phyloP scores from a whole-genome alignment of 495 filamentous ascomycete genomes.

The Penicillium malachiteum region DNA sequence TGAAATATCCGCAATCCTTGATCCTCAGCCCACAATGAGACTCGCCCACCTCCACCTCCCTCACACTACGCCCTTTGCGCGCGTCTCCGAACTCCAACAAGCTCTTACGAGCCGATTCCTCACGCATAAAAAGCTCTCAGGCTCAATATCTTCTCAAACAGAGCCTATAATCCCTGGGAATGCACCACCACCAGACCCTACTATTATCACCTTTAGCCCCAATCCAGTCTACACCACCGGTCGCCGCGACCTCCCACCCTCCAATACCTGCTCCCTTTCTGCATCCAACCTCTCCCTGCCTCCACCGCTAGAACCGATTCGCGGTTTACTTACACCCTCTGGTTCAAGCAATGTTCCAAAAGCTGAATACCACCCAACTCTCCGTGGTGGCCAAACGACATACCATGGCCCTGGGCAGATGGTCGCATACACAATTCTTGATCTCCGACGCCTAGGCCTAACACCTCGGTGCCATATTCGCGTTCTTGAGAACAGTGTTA shows the following conservation, averaged over 20 bases:
- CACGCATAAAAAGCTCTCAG: constrained; percentile 39
- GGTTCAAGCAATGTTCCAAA: constrained; percentile 27
- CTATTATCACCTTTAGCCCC: constrained; percentile 80
- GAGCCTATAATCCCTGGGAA: constrained; percentile 8
- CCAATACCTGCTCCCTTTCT: constrained; percentile 42
- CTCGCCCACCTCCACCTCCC: constrained; percentile 74
- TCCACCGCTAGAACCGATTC: constrained; percentile 37
- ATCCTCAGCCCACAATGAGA: constrained; percentile 24
- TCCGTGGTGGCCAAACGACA: constrained; percentile 86
- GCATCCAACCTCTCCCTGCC: constrained; percentile 34
- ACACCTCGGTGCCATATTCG: constrained; percentile 67
- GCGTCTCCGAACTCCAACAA: constrained; percentile 50
- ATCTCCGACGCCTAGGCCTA: constrained; percentile 59
- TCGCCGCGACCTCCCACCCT: constrained; percentile 69
- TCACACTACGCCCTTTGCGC: constrained; percentile 49
- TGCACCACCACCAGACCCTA: constrained; percentile 58
- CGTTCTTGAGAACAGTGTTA: constrained; percentile 72
- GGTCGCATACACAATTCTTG: constrained; percentile 84
- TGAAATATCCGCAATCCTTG: neutral
- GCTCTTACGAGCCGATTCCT: constrained; percentile 47
- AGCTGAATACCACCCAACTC: constrained; percentile 66
- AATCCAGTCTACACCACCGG: constrained; percentile 87
- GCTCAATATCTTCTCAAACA: constrained; percentile 25
- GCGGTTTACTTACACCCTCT: constrained; percentile 35
- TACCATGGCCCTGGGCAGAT: constrained; percentile 95